These are phyloP conservation scores for Asterella californica DNA, from an alignment of 225 moss, liverwort and hornwort genomes.

Conservation along the genomic window DNA sequence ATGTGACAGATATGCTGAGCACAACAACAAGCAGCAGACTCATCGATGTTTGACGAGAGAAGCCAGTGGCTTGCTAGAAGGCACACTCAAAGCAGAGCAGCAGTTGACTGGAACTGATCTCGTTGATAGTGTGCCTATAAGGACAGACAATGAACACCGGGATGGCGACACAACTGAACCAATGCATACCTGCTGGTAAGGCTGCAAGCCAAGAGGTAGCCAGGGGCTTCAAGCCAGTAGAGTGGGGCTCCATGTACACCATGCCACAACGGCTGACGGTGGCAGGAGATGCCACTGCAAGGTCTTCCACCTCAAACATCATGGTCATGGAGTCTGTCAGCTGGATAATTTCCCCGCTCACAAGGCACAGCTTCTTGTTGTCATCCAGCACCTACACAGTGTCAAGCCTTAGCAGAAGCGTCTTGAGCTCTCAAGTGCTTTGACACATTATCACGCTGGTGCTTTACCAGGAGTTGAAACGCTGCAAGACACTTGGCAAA, in stretches of 20 bases:
- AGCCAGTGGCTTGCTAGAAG: constrained; percentile 53
- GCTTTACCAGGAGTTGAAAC: constrained; percentile 33
- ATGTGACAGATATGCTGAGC: no score
- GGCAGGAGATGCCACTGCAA: constrained; percentile 90
- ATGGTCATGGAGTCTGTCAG: constrained; percentile 87
- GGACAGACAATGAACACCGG: no score
- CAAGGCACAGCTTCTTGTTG: constrained; percentile 83
- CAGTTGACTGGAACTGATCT: no score
- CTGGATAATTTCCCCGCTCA: constrained; percentile 90
- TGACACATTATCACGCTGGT: no score
- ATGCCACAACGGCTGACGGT: constrained; percentile 85
- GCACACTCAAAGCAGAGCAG: no score
- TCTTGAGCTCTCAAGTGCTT: no score
- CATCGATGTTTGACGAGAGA: no score
- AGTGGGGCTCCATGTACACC: constrained; percentile 81
- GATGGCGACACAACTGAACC: no score
- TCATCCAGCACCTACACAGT: constrained; percentile 81
- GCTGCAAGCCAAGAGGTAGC: constrained; percentile 73
- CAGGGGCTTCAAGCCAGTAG: constrained; percentile 70
- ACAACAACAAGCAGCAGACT: no score
- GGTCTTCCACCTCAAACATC: constrained; percentile 94
- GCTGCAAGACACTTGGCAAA: neutral
- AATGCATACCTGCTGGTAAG: no score
- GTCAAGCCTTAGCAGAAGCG: no score
- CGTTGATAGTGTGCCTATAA: no score